Percentiles rank a stretch among this genome's conserved stretches.
Evolutionary conservation across 208 protist genomes (phyloP).

Genomic region (Crithidia thermophila): DNA sequence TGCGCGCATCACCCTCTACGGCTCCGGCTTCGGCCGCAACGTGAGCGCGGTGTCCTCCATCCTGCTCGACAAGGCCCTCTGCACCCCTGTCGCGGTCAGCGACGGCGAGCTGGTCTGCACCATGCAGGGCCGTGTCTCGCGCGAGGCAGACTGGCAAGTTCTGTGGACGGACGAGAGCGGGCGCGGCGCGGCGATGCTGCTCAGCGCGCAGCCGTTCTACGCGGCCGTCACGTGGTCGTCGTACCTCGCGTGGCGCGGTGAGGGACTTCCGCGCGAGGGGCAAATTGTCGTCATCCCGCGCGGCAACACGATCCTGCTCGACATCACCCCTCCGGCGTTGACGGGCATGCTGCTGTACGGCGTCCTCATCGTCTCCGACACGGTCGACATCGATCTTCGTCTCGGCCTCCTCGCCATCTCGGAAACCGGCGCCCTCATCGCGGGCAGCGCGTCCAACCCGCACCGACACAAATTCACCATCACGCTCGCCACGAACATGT

Average conservation of each 20-base stretch:
- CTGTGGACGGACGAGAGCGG: conserved; percentile 21
- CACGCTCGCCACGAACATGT: conserved; percentile 26
- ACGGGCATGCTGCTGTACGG: conserved; percentile 34
- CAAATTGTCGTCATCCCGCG: conserved; percentile 27
- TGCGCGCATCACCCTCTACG: conserved; percentile 24
- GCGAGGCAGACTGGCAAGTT: conserved; percentile 8
- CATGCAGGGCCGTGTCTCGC: conserved; percentile 36
- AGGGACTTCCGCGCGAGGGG: conserved; percentile 23
- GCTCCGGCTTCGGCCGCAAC: conserved; percentile 34
- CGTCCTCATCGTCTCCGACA: conserved; percentile 45
- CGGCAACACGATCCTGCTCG: conserved; percentile 41
- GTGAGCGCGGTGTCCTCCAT: conserved; percentile 25
- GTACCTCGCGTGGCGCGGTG: conserved; percentile 41
- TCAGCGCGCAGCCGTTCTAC: conserved; percentile 41
- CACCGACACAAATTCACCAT: conserved; percentile 35
- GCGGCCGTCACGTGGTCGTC: conserved; percentile 47
- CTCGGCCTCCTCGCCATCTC: conserved; percentile 28
- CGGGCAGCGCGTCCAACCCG: conserved; percentile 30
- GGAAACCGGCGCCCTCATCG: conserved; percentile 32
- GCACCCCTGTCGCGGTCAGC: conserved; percentile 24
- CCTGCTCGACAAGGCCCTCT: conserved; percentile 36
- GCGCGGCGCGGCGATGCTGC: conserved; percentile 32
- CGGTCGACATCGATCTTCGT: conserved; percentile 33
- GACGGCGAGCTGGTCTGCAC: conserved; percentile 31
- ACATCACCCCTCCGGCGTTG: conserved; percentile 39